Base-by-base conservation (phyloP, 768 basidiomycete species). In the Mycena latifolia region DNA sequence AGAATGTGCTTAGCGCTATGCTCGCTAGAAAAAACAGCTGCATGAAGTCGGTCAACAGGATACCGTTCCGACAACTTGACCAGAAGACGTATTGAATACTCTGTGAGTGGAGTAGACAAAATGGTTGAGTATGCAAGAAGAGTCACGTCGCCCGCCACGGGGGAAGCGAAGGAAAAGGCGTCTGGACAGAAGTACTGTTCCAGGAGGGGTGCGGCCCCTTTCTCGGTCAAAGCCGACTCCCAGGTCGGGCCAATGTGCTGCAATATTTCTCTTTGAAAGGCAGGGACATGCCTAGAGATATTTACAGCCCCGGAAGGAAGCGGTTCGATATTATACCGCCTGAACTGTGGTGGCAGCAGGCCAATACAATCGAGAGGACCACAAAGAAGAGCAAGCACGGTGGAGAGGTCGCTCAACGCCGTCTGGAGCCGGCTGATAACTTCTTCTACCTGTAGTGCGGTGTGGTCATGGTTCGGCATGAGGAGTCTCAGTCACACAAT, bases 181-280 rank as follows among this genome's bases (percentile, higher is more conserved):
- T 89, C 86, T 7, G 94, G 94, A 71, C 87, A 89, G 72, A 96
- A 95, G 75, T 89, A 94, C 65, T 90, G 88, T 43, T 89, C 84
- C 1, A 88, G 69, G 20, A 94, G 76, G 3, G 75, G 55, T 15
- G 76, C 76, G 14, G 80, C 77, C 25, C 83, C 75, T 37, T 86
- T 77, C 62, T 89, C 84, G n/a, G 77, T 75, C 43, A 96, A 80
- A 5, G 74, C 63, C 1, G 79, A 70, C 41, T 87, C 85, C 93
- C 94, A 97, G 35, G 86, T 85, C 0, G 93, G 92, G 5, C 88
- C 74, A 54, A 94, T 80, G 65, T 88, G 81, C 66, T 86, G 85
- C 28, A 96, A 72, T 15, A 96, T 75, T 12, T 80, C 81, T 52
- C 82, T 80, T 72, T 97, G 95, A n/a, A 96, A 77, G 1, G 77